Conservation (phyloP, 164 flowering plant genomes). For the Stephania yunnanensis region DNA sequence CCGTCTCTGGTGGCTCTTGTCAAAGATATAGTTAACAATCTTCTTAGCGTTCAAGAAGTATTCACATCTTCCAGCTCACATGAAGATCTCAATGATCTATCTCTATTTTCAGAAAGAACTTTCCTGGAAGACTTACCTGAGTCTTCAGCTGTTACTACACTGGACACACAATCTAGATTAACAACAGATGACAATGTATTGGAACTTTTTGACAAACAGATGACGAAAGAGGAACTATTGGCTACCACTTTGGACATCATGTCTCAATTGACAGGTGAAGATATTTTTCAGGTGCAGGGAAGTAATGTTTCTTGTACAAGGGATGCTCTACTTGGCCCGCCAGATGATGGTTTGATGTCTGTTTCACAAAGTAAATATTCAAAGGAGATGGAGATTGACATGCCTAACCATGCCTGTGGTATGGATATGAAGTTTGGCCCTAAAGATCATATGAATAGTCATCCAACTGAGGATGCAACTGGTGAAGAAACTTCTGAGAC, state of each 20-base stretch:
- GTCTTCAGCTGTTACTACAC: conserved; percentile 15
- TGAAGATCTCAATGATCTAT: conserved; percentile 16
- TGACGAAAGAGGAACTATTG: conserved; percentile 11
- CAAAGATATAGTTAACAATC: conserved; percentile 32
- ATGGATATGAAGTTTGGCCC: conserved; percentile 18
- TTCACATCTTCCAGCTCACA: conserved; percentile 11
- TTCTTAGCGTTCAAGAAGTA: conserved; percentile 18
- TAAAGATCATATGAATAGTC: conserved; percentile 17
- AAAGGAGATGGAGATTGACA: conserved; percentile 17
- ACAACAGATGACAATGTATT: conserved; percentile 16
- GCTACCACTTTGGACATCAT: conserved; percentile 10
- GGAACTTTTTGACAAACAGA: conserved; percentile 12
- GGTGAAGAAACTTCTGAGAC: conserved; percentile 11
- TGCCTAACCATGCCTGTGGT: conserved; percentile 11
- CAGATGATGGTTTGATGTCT: conserved; percentile 8
- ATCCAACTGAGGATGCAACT: conserved; percentile 11
- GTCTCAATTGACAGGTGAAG: conserved; percentile 16
- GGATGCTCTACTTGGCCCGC: conserved; percentile 12
- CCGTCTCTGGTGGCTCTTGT: conserved; percentile 32
- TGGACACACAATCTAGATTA: conserved; percentile 9
- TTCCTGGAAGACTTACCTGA: conserved; percentile 22
- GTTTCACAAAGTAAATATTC: conserved; percentile 13
- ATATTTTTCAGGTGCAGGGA: conserved; percentile 19
- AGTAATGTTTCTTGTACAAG: conserved; percentile 7
- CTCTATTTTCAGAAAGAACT: conserved; percentile 18